A percentile compares a stretch with the other conserved stretches of the same genome.
These are phyloP conservation scores for Adansonia digitata DNA, from an alignment of 345 rosid genomes.

Conservation along the genomic window DNA sequence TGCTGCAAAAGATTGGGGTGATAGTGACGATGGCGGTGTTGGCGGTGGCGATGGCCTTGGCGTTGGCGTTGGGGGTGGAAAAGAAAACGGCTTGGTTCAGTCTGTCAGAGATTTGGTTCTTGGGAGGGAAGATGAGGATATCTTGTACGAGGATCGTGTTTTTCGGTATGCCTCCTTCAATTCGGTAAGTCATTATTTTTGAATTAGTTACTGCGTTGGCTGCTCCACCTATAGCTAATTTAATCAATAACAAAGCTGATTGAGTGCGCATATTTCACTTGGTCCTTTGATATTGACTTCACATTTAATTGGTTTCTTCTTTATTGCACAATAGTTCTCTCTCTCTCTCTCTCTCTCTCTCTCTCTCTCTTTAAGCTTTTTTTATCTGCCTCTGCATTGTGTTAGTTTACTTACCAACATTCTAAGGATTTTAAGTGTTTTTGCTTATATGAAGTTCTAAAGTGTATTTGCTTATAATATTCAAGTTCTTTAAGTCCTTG, in stretches of 20 bases:
- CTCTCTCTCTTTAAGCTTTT: no score
- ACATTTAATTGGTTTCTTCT: background rate
- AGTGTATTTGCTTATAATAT: background rate
- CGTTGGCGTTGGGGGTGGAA: slow-evolving; percentile 25
- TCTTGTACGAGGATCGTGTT: slow-evolving; percentile 87
- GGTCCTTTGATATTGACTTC: background rate
- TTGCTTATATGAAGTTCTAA: background rate
- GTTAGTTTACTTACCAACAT: background rate
- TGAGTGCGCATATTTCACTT: background rate
- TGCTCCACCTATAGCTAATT: background rate
- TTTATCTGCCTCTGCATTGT: background rate
- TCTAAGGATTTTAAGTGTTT: background rate
- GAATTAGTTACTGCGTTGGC: background rate
- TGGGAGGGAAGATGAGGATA: slow-evolving; percentile 74
- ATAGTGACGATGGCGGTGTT: slow-evolving; percentile 22
- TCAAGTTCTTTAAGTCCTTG: background rate
- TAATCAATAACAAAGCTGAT: background rate
- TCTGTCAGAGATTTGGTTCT: slow-evolving; percentile 64
- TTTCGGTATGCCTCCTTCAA: slow-evolving; percentile 76
- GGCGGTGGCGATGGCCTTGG: slow-evolving; percentile 21
- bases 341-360: no score
- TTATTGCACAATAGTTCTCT: background rate
- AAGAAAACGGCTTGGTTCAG: slow-evolving; percentile 63
- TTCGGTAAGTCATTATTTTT: slow-evolving; percentile 45
- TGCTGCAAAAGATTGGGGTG: slow-evolving; percentile 31